Percentiles rank a stretch among this genome's conserved stretches.
These are phyloP conservation scores for Elsinoe australis DNA, from an alignment of 2,329 filamentous ascomycete genomes.

Conservation along the genomic window DNA sequence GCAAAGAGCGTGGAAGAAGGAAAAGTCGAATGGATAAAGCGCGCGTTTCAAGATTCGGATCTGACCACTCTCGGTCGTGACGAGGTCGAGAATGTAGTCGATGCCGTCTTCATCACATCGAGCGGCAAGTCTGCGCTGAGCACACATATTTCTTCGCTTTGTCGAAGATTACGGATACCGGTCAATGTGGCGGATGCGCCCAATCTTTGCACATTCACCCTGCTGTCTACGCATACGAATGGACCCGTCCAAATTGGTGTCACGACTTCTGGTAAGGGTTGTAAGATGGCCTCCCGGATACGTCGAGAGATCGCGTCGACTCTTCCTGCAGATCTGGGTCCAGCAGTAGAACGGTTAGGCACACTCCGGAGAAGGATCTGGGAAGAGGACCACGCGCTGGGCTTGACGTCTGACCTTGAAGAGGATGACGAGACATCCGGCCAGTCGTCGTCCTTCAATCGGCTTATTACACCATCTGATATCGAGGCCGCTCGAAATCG, in stretches of 20 bases:
- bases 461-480: slow-evolving; percentile 66
- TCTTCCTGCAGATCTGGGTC: slow-evolving; percentile 66
- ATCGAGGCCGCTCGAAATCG: slow-evolving; percentile 66
- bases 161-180: slow-evolving; percentile 73
- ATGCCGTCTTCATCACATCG: slow-evolving; percentile 82
- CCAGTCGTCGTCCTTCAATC: slow-evolving; percentile 78
- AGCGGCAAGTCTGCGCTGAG: slow-evolving; percentile 43
- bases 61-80: slow-evolving; percentile 68
- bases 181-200: slow-evolving; percentile 89
- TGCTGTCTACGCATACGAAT: slow-evolving; percentile 82
- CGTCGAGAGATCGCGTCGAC: slow-evolving; percentile 77
- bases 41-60: slow-evolving; percentile 62
- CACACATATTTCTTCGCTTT: slow-evolving; percentile 63
- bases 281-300: slow-evolving; percentile 84
- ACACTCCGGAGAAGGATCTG: slow-evolving; percentile 62
- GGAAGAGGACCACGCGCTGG: slow-evolving; percentile 59
- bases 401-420: slow-evolving; percentile 36
- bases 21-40: slow-evolving; percentile 57
- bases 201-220: slow-evolving; percentile 76
- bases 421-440: slow-evolving; percentile 55
- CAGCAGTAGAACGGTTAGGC: slow-evolving; percentile 70
- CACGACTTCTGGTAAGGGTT: slow-evolving; percentile 89
- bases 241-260: slow-evolving; percentile 91
- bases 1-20: slow-evolving; percentile 59
- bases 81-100: slow-evolving; percentile 70